Evolutionary conservation across 805 yeast genomes (phyloP), one percentile per base, ranked within the genome.

Genomic region (Candida endomychidarum): DNA sequence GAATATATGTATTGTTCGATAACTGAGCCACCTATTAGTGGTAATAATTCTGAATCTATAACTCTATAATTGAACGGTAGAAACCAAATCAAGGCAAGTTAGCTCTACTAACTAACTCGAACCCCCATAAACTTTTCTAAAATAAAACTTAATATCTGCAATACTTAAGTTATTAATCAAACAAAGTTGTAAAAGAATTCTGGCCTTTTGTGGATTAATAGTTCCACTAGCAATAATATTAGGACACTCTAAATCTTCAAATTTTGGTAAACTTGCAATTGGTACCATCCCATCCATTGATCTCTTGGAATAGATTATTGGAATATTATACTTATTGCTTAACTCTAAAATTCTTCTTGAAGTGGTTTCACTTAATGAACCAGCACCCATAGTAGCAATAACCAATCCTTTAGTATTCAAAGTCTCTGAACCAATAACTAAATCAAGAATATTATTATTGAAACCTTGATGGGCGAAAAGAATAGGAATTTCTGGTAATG

Each of bases 201-300:
- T 67, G 30, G 80, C 66, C 60, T 81, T 81, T 49, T 78, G 85
- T 5, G 87, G 86, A 46, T 78, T 81, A 46, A 81, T 57, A 47
- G 78, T 79, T 4, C 87, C 87, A 37, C 82, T 75, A 1, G 86
- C 82, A 38, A 81, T 66, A 11, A 75, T 70, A 47, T 71, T 74
- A 14, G 48, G 52, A 38, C 57, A 63, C 15, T 34, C 20, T 7
- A 44, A 27, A 27, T 45, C 50, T 2, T 39, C 43, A 39, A 29
- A 45, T 4, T 57, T 58, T 1, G 74, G 68, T n/a, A 67, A 47
- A 11, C 67, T 60, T 3, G 75, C 80, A 5, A 58, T 63, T 2
- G 88, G 83, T 15, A 82, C 82, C 78, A 78, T 77, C 9, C 88
- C 88, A 54, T 81, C 86, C 71, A 77, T 78, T 7, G 86, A 72